Evolutionary conservation across 768 basidiomycete genomes (phyloP).

Genomic region (Leccinum arenicola): DNA sequence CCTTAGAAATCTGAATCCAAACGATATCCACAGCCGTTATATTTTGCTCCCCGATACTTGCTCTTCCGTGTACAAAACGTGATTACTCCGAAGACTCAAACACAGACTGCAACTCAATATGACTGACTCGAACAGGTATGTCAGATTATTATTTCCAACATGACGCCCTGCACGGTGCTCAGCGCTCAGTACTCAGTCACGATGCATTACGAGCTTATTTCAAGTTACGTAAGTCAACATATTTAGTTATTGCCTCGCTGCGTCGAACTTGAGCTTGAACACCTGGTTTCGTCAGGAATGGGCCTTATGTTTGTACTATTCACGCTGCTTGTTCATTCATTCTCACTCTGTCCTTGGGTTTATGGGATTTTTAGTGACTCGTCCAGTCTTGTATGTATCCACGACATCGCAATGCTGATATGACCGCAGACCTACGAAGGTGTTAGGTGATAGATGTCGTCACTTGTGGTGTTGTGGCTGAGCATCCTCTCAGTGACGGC

Average conservation of each 20-base stretch:
- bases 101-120: neutral
- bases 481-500: too few species aligned
- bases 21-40: too few species aligned
- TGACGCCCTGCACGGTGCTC: too few species aligned
- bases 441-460: slow-evolving; percentile 6
- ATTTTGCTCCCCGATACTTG: neutral
- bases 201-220: too few species aligned
- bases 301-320: neutral
- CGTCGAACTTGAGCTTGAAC: neutral
- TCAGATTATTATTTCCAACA: too few species aligned
- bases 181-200: too few species aligned
- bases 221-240: neutral
- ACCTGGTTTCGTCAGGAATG: too few species aligned
- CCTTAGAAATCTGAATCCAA: too few species aligned
- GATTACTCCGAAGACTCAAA: neutral
- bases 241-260: too few species aligned
- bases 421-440: slow-evolving; percentile 12
- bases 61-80: neutral
- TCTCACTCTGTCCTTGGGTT: slow-evolving; percentile 11
- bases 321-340: neutral
- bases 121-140: too few species aligned
- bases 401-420: neutral
- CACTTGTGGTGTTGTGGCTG: neutral
- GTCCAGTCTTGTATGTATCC: slow-evolving; percentile 16
- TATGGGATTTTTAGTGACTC: slow-evolving; percentile 9